Evolutionary conservation across 2,329 filamentous ascomycete species (phyloP).

Genomic region (Cucurbitaria berberidis): DNA sequence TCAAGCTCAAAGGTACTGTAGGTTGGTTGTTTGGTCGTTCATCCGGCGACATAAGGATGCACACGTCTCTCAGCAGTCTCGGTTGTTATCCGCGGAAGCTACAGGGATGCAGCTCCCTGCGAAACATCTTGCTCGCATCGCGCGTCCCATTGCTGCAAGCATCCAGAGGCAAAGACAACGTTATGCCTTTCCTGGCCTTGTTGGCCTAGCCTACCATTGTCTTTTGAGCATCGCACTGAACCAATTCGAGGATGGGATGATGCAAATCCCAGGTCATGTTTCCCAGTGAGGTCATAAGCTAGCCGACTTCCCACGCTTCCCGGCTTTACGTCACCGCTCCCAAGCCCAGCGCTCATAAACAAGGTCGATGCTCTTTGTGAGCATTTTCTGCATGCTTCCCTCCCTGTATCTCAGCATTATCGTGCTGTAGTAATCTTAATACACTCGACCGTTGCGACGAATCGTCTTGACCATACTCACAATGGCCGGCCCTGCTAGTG

Average conservation of each 20-base stretch:
- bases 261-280: slow-evolving; percentile 17
- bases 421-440: slow-evolving; percentile 16
- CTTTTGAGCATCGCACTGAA: slow-evolving; percentile 7
- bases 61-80: slow-evolving; percentile 12
- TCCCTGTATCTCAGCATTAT: slow-evolving; percentile 4
- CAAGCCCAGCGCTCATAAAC: slow-evolving; percentile 23
- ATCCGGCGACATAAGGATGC: slow-evolving; percentile 6
- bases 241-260: slow-evolving; percentile 17
- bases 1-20: slow-evolving; percentile 2
- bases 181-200: background rate
- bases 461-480: background rate
- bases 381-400: slow-evolving; percentile 4
- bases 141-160: slow-evolving; percentile 2
- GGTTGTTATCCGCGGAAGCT: slow-evolving; percentile 17
- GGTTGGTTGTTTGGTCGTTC: slow-evolving; percentile 4
- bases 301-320: slow-evolving; percentile 10
- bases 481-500: slow-evolving; percentile 27
- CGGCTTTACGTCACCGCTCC: slow-evolving; percentile 21
- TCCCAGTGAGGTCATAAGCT: slow-evolving; percentile 19
- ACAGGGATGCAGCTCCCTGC: background rate
- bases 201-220: background rate
- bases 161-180: slow-evolving; percentile 1
- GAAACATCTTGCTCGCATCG: background rate
- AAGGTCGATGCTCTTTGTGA: slow-evolving; percentile 11
- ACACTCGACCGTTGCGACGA: background rate